phyloP scores from a whole-genome alignment of 2,329 filamentous ascomycete genomes.

The Penicillium sp. region DNA sequence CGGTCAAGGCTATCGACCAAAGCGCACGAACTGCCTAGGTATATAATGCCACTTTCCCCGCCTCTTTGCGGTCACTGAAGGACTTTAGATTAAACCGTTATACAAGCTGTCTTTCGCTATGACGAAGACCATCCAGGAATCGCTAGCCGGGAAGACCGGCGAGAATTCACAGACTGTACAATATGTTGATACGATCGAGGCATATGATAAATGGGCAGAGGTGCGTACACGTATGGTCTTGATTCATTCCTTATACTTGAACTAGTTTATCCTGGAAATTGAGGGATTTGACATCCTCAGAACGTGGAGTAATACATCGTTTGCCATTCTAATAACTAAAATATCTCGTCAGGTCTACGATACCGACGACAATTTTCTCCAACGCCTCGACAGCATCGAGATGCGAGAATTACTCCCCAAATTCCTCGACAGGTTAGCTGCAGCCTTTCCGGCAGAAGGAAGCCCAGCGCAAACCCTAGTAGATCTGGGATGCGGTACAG shows the following conservation, averaged over 20 bases:
- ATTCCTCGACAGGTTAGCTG: constrained; percentile 45
- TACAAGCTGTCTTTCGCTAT: constrained; percentile 4
- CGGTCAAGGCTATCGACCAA: too few species aligned
- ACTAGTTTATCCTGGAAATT: background rate
- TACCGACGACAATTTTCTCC: constrained; percentile 68
- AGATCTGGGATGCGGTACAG: constrained; percentile 70
- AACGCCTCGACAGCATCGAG: constrained; percentile 64
- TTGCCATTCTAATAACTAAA: background rate
- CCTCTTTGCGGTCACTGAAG: background rate
- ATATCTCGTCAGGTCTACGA: constrained; percentile 59
- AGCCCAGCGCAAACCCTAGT: constrained; percentile 46
- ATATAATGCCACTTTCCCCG: background rate
- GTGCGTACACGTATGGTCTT: constrained; percentile 23
- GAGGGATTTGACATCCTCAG: too few species aligned
- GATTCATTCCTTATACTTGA: background rate
- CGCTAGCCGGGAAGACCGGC: constrained; percentile 9
- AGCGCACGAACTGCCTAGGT: background rate
- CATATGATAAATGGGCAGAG: constrained; percentile 45
- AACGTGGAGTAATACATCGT: too few species aligned
- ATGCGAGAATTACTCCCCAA: constrained; percentile 56
- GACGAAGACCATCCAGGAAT: constrained; percentile 26
- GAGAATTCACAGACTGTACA: constrained; percentile 18
- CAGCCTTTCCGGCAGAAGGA: constrained; percentile 11
- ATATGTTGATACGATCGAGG: constrained; percentile 41
- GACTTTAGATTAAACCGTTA: too few species aligned